Evolutionary conservation across 164 flowering plant genomes (phyloP).

Genomic region (Aristolochia fimbriata): DNA sequence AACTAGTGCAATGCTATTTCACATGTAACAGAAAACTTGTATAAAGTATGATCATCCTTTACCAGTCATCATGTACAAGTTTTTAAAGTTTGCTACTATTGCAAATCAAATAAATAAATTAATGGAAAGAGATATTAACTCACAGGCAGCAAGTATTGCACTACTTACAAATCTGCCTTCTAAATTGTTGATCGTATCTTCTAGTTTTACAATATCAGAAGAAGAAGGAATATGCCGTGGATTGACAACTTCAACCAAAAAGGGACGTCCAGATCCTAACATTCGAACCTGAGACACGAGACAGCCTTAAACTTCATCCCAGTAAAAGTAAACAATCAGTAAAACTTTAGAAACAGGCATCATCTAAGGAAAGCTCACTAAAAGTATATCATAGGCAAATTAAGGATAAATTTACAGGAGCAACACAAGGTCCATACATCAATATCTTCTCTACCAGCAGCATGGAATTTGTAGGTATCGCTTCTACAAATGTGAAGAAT

Average conservation of each 20-base stretch:
- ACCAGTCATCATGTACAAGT: no score
- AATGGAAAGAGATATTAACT: neutral
- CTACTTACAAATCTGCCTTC: constrained; percentile 56
- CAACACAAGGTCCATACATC: constrained; percentile 53
- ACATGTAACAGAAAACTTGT: no score
- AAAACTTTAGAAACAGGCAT: no score
- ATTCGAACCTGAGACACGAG: constrained; percentile 66
- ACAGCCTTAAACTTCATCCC: neutral
- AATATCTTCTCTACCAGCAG: constrained; percentile 99
- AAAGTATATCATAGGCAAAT: neutral
- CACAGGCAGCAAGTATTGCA: neutral
- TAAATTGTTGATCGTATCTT: constrained; percentile 44
- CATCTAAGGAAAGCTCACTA: no score
- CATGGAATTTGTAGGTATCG: constrained; percentile 89
- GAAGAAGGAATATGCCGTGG: constrained; percentile 60
- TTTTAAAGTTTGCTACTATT: neutral
- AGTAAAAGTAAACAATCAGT: no score
- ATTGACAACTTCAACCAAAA: constrained; percentile 83
- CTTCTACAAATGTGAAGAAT: constrained; percentile 61
- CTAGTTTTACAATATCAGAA: constrained; percentile 33
- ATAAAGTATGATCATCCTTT: no score
- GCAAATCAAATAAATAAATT: neutral
- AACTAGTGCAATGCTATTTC: no score
- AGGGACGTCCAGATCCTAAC: constrained; percentile 97
- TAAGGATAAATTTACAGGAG: constrained; percentile 2